Conservation (phyloP, 495 filamentous ascomycete genomes). For the Podospora pseudopauciseta region DNA sequence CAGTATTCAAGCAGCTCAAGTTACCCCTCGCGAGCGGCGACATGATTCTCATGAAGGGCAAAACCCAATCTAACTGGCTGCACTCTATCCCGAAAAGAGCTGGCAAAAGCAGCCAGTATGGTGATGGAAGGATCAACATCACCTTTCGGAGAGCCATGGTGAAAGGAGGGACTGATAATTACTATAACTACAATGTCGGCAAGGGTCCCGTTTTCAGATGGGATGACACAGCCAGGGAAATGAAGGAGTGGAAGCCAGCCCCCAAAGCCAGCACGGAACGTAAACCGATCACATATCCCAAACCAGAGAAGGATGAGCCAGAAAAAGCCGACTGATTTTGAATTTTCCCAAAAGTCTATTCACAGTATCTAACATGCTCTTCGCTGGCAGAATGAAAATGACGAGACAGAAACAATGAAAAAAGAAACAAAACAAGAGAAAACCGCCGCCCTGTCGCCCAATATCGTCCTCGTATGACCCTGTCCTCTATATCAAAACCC, state of each 20-base stretch:
- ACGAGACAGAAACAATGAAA: background rate
- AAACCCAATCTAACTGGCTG: conserved; percentile 67
- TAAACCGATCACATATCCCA: background rate
- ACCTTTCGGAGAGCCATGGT: conserved; percentile 65
- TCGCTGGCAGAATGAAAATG: background rate
- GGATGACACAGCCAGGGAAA: conserved; percentile 52
- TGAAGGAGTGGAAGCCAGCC: conserved; percentile 45
- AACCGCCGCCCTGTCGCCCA: background rate
- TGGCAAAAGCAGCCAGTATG: conserved; percentile 47
- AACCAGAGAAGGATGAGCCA: background rate
- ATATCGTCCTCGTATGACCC: background rate
- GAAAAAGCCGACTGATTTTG: background rate
- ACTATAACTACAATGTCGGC: conserved; percentile 67
- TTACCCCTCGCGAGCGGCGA: conserved; percentile 60
- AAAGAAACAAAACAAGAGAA: background rate
- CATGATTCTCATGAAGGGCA: conserved; percentile 68
- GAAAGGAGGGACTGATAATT: conserved; percentile 64
- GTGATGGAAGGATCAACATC: conserved; percentile 67
- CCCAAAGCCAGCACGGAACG: background rate
- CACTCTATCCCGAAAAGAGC: conserved; percentile 71
- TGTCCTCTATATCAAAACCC: background rate
- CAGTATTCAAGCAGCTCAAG: conserved; percentile 48
- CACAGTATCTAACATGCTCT: background rate
- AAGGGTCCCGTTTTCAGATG: conserved; percentile 59
- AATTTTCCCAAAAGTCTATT: background rate